Evolutionary conservation across 2,329 filamentous ascomycete genomes (phyloP).

Genomic region (Cladorrhinum sp.): DNA sequence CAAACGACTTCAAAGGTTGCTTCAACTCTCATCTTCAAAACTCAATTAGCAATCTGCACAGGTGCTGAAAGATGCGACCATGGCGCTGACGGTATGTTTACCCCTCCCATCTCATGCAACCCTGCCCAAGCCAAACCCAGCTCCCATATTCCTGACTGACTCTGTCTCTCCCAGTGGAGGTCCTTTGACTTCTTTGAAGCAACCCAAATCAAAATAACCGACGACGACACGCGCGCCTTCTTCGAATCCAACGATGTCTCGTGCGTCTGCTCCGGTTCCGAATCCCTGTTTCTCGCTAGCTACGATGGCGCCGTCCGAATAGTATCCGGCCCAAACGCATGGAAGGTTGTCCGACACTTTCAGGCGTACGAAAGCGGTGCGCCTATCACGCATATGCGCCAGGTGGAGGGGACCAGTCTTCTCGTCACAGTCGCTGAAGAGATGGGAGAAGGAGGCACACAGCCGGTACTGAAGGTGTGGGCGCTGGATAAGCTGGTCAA

Average conservation of each 20-base stretch:
- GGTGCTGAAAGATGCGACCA: slow-evolving; percentile 30
- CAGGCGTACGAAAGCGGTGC: slow-evolving; percentile 72
- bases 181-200: slow-evolving; percentile 99
- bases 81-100: slow-evolving; percentile 33
- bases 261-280: slow-evolving; percentile 80
- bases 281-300: slow-evolving; percentile 85
- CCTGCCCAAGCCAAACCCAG: slow-evolving; percentile 4
- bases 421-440: slow-evolving; percentile 71
- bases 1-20: neutral
- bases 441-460: slow-evolving; percentile 32
- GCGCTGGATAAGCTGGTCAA: slow-evolving; percentile 90
- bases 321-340: slow-evolving; percentile 65
- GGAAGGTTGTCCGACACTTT: slow-evolving; percentile 85
- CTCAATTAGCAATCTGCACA: neutral
- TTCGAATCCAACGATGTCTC: slow-evolving; percentile 82
- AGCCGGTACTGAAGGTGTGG: slow-evolving; percentile 96
- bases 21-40: neutral
- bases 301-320: slow-evolving; percentile 84
- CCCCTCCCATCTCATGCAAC: neutral
- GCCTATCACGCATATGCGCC: slow-evolving; percentile 83
- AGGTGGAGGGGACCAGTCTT: slow-evolving; percentile 81
- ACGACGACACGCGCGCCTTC: slow-evolving; percentile 73
- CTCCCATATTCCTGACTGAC: neutral
- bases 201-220: slow-evolving; percentile 72
- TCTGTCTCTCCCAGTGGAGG: slow-evolving; percentile 71